Evolutionary conservation across 2,329 filamentous ascomycete species (phyloP).

Genomic region (Talaromyces sp.): DNA sequence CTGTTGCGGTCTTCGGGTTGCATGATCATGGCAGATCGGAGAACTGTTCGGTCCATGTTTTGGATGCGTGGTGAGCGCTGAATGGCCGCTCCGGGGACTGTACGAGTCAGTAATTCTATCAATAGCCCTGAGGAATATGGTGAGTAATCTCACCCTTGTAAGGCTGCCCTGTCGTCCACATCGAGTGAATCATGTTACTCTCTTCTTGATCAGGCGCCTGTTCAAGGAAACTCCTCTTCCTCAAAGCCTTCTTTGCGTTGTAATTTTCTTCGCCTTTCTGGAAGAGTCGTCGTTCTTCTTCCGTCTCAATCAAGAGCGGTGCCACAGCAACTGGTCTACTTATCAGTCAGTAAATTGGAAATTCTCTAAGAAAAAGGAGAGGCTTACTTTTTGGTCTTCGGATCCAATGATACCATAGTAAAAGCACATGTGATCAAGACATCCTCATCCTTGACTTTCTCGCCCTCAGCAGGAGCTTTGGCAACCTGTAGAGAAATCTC

Average conservation of each 20-base stretch:
- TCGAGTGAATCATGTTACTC: constrained; percentile 67
- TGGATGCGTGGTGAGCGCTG: constrained; percentile 57
- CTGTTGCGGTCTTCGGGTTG: constrained; percentile 68
- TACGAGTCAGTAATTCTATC: neutral
- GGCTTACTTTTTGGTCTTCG: constrained; percentile 59
- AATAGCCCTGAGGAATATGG: too few species aligned
- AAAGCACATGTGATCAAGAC: constrained; percentile 69
- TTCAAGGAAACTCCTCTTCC: constrained; percentile 59
- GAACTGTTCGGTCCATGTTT: constrained; percentile 61
- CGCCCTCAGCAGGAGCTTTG: constrained; percentile 60
- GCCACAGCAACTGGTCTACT: constrained; percentile 59
- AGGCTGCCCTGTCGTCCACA: constrained; percentile 67
- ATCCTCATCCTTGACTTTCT: constrained; percentile 56
- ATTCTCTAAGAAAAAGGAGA: too few species aligned
- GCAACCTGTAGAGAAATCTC: constrained; percentile 73
- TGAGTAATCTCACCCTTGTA: constrained; percentile 52
- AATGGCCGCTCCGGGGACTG: constrained; percentile 54
- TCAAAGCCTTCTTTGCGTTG: constrained; percentile 62
- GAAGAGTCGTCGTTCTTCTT: constrained; percentile 63
- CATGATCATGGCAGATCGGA: constrained; percentile 70
- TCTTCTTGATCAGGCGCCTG: constrained; percentile 69
- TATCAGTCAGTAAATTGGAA: constrained; percentile 8
- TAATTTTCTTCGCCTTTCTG: constrained; percentile 64
- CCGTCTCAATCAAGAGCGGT: constrained; percentile 59
- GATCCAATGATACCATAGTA: constrained; percentile 73